A percentile compares a stretch with the other conserved stretches of the same genome.
These are phyloP conservation scores for Pythium oligandrum DNA, from an alignment of 352 stramenopile genomes.

Conservation along the genomic window DNA sequence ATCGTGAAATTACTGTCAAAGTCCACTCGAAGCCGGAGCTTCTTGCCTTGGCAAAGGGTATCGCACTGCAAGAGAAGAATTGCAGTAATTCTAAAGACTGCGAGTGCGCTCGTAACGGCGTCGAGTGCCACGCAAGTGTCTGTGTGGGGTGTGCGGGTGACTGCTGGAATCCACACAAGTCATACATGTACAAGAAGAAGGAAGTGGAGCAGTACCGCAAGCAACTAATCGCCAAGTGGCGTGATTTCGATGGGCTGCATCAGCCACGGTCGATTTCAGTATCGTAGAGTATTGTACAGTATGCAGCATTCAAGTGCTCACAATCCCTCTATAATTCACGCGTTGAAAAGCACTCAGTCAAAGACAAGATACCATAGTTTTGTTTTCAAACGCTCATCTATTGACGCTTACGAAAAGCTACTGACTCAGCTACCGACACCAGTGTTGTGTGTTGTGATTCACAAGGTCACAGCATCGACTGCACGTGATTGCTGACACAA, in stretches of 20 bases:
- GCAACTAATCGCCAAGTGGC: constrained; percentile 59
- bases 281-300: no score
- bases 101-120: constrained; percentile 70
- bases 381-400: no score
- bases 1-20: constrained; percentile 38
- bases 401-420: no score
- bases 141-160: constrained; percentile 68
- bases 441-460: no score
- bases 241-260: background rate
- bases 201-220: constrained; percentile 70
- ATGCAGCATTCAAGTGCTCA: no score
- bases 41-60: constrained; percentile 52
- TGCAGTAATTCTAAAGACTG: constrained; percentile 59
- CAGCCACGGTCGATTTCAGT: no score
- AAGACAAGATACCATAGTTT: no score
- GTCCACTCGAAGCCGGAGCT: constrained; percentile 61
- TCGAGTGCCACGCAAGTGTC: constrained; percentile 68
- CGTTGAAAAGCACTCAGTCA: no score
- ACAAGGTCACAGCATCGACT: no score
- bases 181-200: constrained; percentile 73
- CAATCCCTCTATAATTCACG: no score
- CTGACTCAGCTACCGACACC: no score
- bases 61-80: constrained; percentile 68
- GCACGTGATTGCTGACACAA: no score
- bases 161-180: constrained; percentile 66